Evolutionary conservation across 2,329 filamentous ascomycete species (phyloP), one percentile per base, ranked within the genome.

Genomic region (Aspergillus clavatus): DNA sequence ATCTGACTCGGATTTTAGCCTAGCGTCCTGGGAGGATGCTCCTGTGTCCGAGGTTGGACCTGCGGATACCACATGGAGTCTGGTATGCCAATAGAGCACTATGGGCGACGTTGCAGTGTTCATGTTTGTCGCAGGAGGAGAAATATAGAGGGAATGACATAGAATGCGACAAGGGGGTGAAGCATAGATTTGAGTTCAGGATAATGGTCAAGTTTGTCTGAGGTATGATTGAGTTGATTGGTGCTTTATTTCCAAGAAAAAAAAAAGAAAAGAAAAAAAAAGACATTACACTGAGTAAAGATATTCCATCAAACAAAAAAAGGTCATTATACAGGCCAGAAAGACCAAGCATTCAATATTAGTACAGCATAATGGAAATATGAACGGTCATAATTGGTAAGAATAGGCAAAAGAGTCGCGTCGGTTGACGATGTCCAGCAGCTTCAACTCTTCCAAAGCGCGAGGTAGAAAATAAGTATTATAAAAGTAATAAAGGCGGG

Each of bases 371-470:
- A 56, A 42, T 43, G n/a, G 21, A 48, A 42, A 43, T 45, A 40
- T 37, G 23, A 41, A 40, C 31, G 40, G 35, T 37, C 47, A 51
- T 31, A 52, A 54, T 48, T 52, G 45, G 56, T 49, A 46, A 52
- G 44, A 46, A 43, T 37, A 50, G n/a, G n/a, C n/a, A 43, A 31
- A 47, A 51, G 14, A 11, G 18, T 5, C 43, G 49, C 47, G 26
- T 46, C 48, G 48, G 49, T 47, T 27, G 56, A 57, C 64, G 61
- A 53, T 56, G 62, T 47, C 63, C 63, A 48, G 62, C 63, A 62
- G 47, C 61, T 61, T 58, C 60, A 43, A 50, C 47, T 11, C 16
- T 21, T 35, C 31, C 31, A 8, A 35, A 19, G 31, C 16, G 31
- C 3, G 31, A 18, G 28, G 37, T 24, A 21, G 36, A 38, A 38